phyloP scores from a whole-genome alignment of 208 protist genomes.

The Leptomonas pyrrhocoris region DNA sequence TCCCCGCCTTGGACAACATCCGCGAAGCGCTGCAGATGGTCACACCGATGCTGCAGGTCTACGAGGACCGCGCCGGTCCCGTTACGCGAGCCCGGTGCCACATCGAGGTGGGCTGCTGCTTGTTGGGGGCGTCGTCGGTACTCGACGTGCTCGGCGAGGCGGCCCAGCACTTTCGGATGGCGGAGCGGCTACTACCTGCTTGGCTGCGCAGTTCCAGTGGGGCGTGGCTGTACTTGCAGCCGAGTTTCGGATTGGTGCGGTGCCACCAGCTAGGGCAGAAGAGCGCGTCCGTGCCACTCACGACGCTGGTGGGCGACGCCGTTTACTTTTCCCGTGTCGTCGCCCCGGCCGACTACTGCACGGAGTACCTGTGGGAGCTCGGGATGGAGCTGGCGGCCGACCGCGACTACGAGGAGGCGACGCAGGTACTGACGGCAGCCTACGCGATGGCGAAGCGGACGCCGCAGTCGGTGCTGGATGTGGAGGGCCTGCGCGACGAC shows the following conservation, averaged over 20 bases:
- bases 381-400: conserved; percentile 71
- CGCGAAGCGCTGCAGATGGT: conserved; percentile 43
- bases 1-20: conserved; percentile 44
- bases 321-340: conserved; percentile 48
- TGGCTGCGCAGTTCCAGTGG: conserved; percentile 45
- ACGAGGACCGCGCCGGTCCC: conserved; percentile 49
- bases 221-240: conserved; percentile 67
- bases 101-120: conserved; percentile 76
- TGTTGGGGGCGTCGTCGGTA: conserved; percentile 40
- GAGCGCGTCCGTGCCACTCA: conserved; percentile 27
- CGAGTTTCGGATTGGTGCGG: conserved; percentile 59
- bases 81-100: conserved; percentile 62
- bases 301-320: conserved; percentile 50
- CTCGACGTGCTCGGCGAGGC: conserved; percentile 46
- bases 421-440: conserved; percentile 45
- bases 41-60: conserved; percentile 39
- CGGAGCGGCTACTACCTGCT: conserved; percentile 43
- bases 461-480: conserved; percentile 37
- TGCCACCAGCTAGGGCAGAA: conserved; percentile 40
- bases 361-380: conserved; percentile 78
- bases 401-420: conserved; percentile 43
- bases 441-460: conserved; percentile 51
- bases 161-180: conserved; percentile 47
- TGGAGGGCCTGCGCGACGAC: conserved; percentile 40
- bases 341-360: conserved; percentile 58